Conservation (phyloP, 2,329 filamentous ascomycete species). For the Botrytis pseudocinerea region DNA sequence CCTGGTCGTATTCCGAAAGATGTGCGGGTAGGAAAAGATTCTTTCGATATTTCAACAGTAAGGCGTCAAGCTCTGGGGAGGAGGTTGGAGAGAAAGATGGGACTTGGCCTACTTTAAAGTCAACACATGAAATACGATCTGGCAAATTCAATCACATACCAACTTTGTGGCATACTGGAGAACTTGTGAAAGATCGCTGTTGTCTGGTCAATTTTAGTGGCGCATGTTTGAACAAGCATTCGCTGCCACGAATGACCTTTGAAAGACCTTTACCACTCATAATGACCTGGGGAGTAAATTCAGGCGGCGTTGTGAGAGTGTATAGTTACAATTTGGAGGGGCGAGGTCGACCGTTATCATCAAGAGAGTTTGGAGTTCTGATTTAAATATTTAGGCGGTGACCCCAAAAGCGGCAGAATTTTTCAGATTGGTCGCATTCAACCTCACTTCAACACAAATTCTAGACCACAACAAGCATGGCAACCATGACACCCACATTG, state of each 20-base stretch:
- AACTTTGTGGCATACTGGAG: constrained; percentile 31
- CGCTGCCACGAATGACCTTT: constrained; percentile 28
- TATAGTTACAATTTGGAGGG: not conserved
- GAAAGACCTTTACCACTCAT: constrained; percentile 31
- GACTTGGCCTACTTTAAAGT: constrained; percentile 31
- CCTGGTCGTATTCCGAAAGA: constrained; percentile 54
- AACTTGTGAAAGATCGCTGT: constrained; percentile 38
- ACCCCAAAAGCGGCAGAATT: constrained; percentile 26
- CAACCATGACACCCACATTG: constrained; percentile 43
- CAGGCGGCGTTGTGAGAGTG: not conserved
- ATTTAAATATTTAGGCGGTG: constrained; percentile 19
- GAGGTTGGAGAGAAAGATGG: constrained; percentile 51
- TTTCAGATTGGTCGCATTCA: constrained; percentile 28
- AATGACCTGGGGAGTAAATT: not conserved
- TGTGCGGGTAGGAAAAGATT: constrained; percentile 63
- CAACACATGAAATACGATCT: not conserved
- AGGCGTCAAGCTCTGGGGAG: constrained; percentile 53
- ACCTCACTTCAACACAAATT: constrained; percentile 23
- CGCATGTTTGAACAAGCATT: constrained; percentile 28
- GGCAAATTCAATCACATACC: constrained; percentile 28
- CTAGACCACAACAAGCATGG: constrained; percentile 32
- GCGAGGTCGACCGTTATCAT: not conserved
- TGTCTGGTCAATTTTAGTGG: constrained; percentile 20
- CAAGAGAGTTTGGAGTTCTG: not conserved
- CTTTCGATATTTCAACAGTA: constrained; percentile 55